Percentiles rank a stretch among this genome's conserved stretches.
Evolutionary conservation across 768 basidiomycete species (phyloP).

Genomic region (Tulasnella sp.): DNA sequence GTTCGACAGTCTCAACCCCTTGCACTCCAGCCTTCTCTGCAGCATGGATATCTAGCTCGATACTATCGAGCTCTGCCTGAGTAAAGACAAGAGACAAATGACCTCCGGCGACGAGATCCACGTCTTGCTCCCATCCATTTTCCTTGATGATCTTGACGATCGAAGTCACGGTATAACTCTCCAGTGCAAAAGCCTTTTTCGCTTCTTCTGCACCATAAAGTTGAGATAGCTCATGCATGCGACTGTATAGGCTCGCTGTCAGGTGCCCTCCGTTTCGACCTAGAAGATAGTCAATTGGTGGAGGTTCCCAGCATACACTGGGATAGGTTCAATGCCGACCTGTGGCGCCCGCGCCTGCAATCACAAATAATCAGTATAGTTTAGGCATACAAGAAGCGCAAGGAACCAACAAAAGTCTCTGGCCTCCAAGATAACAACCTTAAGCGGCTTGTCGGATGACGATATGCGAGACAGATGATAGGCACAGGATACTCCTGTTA

Average conservation of each 20-base stretch:
- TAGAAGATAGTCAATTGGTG: conserved; percentile 23
- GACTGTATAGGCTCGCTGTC: conserved; percentile 37
- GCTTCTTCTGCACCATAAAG: conserved; percentile 46
- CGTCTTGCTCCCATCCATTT: conserved; percentile 34
- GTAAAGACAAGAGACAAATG: conserved; percentile 42
- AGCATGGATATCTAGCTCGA: conserved; percentile 38
- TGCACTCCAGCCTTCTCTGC: conserved; percentile 44
- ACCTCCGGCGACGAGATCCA: conserved; percentile 53
- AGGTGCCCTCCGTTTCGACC: conserved; percentile 75
- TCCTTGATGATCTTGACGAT: conserved; percentile 41
- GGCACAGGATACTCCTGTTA: conserved; percentile 63
- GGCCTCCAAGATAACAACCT: conserved; percentile 65
- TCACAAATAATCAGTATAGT: conserved; percentile 5
- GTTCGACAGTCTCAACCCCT: conserved; percentile 32
- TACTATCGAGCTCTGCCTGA: conserved; percentile 31
- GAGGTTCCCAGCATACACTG: not conserved
- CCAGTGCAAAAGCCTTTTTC: conserved; percentile 40
- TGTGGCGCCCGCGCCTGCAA: conserved; percentile 62
- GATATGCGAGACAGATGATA: conserved; percentile 51
- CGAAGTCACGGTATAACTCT: conserved; percentile 41
- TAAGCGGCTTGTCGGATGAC: conserved; percentile 34
- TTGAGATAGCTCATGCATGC: conserved; percentile 33
- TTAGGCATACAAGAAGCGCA: conserved; percentile 22
- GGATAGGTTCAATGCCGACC: conserved; percentile 32
- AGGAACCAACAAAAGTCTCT: conserved; percentile 65